Evolutionary conservation across 495 filamentous ascomycete species (phyloP).

Genomic region (Symbiotaphrina buchneri): DNA sequence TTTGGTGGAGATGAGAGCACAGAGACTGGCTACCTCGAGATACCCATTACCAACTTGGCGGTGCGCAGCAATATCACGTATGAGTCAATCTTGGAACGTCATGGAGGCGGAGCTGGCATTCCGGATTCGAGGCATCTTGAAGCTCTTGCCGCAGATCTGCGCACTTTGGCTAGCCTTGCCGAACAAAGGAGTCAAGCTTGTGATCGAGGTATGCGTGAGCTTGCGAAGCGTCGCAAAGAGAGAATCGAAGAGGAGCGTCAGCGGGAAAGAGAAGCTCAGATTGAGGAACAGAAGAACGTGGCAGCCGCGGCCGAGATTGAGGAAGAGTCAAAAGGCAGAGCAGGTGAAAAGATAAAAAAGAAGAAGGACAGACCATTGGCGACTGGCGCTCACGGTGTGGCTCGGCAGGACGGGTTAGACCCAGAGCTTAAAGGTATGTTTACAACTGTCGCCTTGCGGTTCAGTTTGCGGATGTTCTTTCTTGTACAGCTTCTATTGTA

Average conservation of each 20-base stretch:
- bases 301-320: conserved; percentile 14
- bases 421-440: conserved; percentile 28
- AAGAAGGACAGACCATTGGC: conserved; percentile 32
- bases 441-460: neutral
- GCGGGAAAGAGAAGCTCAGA: conserved; percentile 24
- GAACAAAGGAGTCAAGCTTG: conserved; percentile 36
- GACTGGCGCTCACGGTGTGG: conserved; percentile 38
- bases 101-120: conserved; percentile 37
- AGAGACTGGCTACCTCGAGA: conserved; percentile 33
- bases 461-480: conserved; percentile 2
- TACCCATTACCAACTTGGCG: conserved; percentile 21
- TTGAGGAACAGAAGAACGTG: conserved; percentile 29
- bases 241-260: conserved; percentile 13
- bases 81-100: conserved; percentile 48
- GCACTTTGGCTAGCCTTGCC: conserved; percentile 38
- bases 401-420: conserved; percentile 41
- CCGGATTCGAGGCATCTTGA: conserved; percentile 58
- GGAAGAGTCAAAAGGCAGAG: conserved; percentile 21
- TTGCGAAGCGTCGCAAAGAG: conserved; percentile 38
- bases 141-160: conserved; percentile 40
- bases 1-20: conserved; percentile 24
- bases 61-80: conserved; percentile 34
- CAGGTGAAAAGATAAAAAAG: conserved; percentile 24
- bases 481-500: too few species aligned
- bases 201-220: conserved; percentile 50